Evolutionary conservation across 2,329 filamentous ascomycete genomes (phyloP).

Genomic region (Curvularia sp.): DNA sequence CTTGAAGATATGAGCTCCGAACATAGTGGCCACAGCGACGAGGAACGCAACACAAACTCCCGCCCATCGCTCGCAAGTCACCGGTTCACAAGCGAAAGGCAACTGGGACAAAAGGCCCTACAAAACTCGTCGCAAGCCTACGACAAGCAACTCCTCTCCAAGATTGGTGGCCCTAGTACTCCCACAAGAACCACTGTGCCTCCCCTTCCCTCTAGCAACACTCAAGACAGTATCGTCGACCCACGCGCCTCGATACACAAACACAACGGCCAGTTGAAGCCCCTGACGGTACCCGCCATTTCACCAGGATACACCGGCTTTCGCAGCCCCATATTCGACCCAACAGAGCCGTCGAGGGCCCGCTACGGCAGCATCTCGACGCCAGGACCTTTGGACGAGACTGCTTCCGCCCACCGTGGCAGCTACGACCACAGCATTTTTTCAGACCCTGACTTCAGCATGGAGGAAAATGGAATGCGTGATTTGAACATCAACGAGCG

Average conservation of each 20-base stretch:
- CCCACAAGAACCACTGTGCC: constrained; percentile 55
- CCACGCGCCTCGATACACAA: constrained; percentile 50
- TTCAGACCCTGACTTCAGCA: constrained; percentile 58
- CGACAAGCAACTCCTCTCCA: constrained; percentile 67
- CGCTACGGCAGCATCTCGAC: constrained; percentile 59
- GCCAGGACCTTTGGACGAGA: constrained; percentile 57
- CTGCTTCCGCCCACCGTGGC: constrained; percentile 62
- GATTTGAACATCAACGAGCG: constrained; percentile 63
- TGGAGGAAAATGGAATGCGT: constrained; percentile 62
- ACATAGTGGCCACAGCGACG: constrained; percentile 46
- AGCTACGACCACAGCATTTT: constrained; percentile 68
- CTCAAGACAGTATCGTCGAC: constrained; percentile 46
- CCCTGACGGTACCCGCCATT: constrained; percentile 54
- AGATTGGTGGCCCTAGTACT: constrained; percentile 66
- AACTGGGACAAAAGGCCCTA: constrained; percentile 64
- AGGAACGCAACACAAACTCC: constrained; percentile 43
- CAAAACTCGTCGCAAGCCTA: constrained; percentile 67
- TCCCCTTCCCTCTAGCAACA: constrained; percentile 38
- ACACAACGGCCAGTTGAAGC: constrained; percentile 53
- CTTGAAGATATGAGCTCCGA: constrained; percentile 48
- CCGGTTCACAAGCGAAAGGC: constrained; percentile 64
- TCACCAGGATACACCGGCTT: constrained; percentile 54
- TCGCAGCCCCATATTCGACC: constrained; percentile 53
- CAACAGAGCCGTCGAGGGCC: constrained; percentile 44
- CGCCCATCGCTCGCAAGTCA: constrained; percentile 52